Evolutionary conservation across 1,139 yeast genomes (phyloP).

Genomic region (Pichia sp.): DNA sequence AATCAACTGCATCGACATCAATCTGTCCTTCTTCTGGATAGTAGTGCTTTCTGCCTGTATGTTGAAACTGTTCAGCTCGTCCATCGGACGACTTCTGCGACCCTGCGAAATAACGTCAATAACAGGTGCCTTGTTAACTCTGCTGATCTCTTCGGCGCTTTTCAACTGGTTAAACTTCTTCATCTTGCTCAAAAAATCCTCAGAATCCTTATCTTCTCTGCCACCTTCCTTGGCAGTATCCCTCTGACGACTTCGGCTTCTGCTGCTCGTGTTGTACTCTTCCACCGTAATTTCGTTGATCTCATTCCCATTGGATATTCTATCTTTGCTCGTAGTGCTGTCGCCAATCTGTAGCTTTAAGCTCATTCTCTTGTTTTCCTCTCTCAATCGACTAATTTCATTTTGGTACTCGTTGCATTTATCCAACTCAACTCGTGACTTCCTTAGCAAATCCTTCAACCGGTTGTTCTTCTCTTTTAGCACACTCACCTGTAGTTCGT

Average conservation of each 20-base stretch:
- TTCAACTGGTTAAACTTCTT: constrained; percentile 21
- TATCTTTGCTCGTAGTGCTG: constrained; percentile 3
- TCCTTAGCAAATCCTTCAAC: constrained; percentile 12
- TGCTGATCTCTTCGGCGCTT: not conserved
- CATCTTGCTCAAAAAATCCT: constrained; percentile 25
- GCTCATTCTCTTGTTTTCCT: constrained; percentile 5
- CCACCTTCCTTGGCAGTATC: constrained; percentile 2
- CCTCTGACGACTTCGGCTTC: not conserved
- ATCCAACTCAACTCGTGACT: constrained; percentile 11
- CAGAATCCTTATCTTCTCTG: constrained; percentile 11
- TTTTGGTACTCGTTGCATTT: constrained; percentile 13
- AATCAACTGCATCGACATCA: constrained; percentile 3
- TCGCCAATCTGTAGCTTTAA: constrained; percentile 10
- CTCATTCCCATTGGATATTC: not conserved
- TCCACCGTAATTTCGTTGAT: constrained; percentile 5
- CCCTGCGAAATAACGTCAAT: not conserved
- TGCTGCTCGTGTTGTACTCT: constrained; percentile 4
- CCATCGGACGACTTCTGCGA: not conserved
- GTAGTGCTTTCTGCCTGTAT: constrained; percentile 16
- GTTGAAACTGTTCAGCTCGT: constrained; percentile 5
- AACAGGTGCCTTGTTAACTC: not conserved
- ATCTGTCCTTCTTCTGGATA: constrained; percentile 1
- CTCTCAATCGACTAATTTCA: constrained; percentile 7
- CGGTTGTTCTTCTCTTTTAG: constrained; percentile 10
- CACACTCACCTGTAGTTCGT: not conserved